Base-by-base conservation (phyloP, 106 monocot genomes). In the Allium fistulosum region DNA sequence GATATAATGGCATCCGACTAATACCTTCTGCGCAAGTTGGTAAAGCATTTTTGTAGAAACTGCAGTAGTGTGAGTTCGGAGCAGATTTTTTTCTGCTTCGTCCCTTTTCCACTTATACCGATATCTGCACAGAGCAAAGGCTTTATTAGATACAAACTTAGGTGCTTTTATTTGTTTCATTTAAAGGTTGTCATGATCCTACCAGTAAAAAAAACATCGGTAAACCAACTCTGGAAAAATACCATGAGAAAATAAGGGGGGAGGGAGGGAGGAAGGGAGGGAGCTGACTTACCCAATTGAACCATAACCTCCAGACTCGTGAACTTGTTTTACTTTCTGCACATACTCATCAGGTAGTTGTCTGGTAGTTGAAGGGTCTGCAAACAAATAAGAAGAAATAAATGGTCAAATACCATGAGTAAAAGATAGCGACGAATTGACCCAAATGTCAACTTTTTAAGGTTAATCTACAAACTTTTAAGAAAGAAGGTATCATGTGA, bases 401-500 rank as follows among this genome's bases (percentile, higher is more conserved):
- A 37, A 37, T 37, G 37, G 37, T 37, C 37, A 37, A 37, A 37
- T 37, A 5, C 37, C 37, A 5, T 37, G 37, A 37, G 5, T 37
- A 37, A 37, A 37, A 2, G 1, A 37, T 37, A 37, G 37, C 0
- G 37, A 37, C 1, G 45, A 37, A 57, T 48, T 28, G 48, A 45
- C 26, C 7, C 47, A 48, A 48, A 45, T 45, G 52, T 22, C 7
- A 57, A 58, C 37, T 37, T 37, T 37, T 48, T 59, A 56, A 48
- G 56, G 49, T 60, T 58, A 51, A 50, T 26, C 60, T 47, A 18
- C 62, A 61, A 37, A 97, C 97, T 84, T 84, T 84, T 80, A 57
- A 97, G 84, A 74, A 92, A 97, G 63, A 97, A 97, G 0, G 97
- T 97, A 73, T 97, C 97, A 76, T 97, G 97, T 66, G 97, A 97